Conservation (phyloP, 129 eudicot genomes). For the Smallanthus sonchifolius region DNA sequence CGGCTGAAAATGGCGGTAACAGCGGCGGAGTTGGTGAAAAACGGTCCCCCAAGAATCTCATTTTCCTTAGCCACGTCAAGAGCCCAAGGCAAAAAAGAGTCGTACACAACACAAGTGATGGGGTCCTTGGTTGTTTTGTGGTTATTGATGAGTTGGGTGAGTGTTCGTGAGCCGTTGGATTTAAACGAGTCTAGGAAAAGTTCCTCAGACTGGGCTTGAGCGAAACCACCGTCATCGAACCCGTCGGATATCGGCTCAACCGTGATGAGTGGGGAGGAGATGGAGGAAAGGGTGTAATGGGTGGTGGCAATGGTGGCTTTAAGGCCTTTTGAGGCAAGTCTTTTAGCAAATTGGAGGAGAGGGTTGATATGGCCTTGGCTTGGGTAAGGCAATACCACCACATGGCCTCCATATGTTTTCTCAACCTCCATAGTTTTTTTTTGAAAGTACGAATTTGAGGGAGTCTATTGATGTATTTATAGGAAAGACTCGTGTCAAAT, state of each 20-base stretch:
- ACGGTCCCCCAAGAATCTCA: slow-evolving; percentile 43
- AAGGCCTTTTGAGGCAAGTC: slow-evolving; percentile 59
- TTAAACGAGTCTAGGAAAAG: slow-evolving; percentile 43
- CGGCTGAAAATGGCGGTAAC: slow-evolving; percentile 46
- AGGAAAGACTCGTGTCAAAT: neutral
- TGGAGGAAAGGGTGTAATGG: slow-evolving; percentile 50
- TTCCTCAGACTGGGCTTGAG: slow-evolving; percentile 28
- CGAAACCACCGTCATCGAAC: slow-evolving; percentile 49
- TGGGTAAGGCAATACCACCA: slow-evolving; percentile 66
- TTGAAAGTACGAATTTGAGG: neutral
- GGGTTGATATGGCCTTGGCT: slow-evolving; percentile 94
- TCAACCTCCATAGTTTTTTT: slow-evolving; percentile 9
- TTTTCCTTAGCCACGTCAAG: slow-evolving; percentile 50
- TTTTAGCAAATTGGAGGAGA: slow-evolving; percentile 62
- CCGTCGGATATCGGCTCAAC: slow-evolving; percentile 69
- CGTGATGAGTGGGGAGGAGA: slow-evolving; percentile 25
- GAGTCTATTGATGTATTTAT: neutral
- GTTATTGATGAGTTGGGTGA: slow-evolving; percentile 41
- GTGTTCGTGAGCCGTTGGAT: slow-evolving; percentile 41
- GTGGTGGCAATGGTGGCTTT: slow-evolving; percentile 72
- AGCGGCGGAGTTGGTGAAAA: slow-evolving; percentile 67
- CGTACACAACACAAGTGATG: slow-evolving; percentile 54
- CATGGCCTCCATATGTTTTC: slow-evolving; percentile 29
- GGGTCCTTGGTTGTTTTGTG: slow-evolving; percentile 32
- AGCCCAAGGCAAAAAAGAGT: slow-evolving; percentile 70